Base-by-base conservation (phyloP, 2,329 filamentous ascomycete genomes). In the Exutisphaerella laricina region DNA sequence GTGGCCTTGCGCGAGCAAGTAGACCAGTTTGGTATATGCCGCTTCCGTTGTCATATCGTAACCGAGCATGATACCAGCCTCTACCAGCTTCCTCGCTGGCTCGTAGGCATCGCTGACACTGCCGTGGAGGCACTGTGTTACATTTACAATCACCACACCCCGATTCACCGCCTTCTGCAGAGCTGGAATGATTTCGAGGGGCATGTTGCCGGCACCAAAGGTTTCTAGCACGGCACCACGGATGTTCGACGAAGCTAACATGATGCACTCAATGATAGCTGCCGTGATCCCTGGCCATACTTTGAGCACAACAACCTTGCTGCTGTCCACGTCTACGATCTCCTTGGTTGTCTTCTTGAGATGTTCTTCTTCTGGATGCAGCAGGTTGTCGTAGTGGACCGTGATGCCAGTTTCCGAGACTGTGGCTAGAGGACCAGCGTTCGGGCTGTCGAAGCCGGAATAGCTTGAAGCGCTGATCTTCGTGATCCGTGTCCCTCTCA, bases 281-380 rank as follows among this genome's bases (percentile, higher is more conserved):
- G 88, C 85, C 63, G 85, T 85, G 67, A 96, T 94, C 22, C 89
- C 89, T 0, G 89, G 89, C 65, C 95, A 95, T 50, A 95, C 84
- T 44, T 88, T 83, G 57, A 95, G 72, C 62, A 88, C 92, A 14
- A 88, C 88, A 29, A 95, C 88, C 62, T 94, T 85, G n/a, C 84
- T 80, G 8, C 85, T 94, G 62, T 92, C 84, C 26, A 80, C 81
- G 49, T 84, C 81, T 7, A 49, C 39, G 5, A 51, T 21, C 17
- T 39, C 38, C 39, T 51, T 48, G 20, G 28, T 46, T 5, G 40
- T 34, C 9, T 39, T 44, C 18, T 31, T 32, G 21, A 39, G 33
- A 5, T 39, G 26, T 0, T 31, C 22, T n/a, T 50, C 92, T 78
- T 49, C 73, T 72, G 67, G 94, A 89, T 45, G 82, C 8, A 48